phyloP scores from a whole-genome alignment of 306 rosid species.

The Malus sieversii region DNA sequence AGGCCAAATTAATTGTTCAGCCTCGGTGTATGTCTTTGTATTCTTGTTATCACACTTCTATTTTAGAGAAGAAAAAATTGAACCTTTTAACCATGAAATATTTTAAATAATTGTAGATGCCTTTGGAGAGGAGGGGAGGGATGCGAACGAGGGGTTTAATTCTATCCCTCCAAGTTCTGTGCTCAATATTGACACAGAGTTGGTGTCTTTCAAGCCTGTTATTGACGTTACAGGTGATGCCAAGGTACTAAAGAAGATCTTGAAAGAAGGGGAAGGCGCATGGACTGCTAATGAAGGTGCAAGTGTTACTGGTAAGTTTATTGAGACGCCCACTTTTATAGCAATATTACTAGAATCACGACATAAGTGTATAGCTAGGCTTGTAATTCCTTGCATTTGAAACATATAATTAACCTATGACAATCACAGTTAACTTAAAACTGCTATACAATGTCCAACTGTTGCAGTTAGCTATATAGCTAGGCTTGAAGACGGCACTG shows the following conservation, averaged over 20 bases:
- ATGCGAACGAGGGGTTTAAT: conserved; percentile 28
- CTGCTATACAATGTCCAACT: not conserved
- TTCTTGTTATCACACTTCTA: conserved; percentile 12
- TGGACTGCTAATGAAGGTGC: conserved; percentile 55
- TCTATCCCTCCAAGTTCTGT: conserved; percentile 40
- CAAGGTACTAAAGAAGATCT: conserved; percentile 57
- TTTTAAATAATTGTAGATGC: conserved; percentile 38
- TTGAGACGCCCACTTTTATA: not conserved
- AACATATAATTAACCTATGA: not conserved
- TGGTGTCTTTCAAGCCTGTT: conserved; percentile 61
- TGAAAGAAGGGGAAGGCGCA: conserved; percentile 58
- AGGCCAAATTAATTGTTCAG: conserved; percentile 59
- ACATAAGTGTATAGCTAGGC: too few relatives aligned
- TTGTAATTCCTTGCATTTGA: not conserved
- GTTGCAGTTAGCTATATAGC: conserved; percentile 49
- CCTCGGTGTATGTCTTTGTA: conserved; percentile 47
- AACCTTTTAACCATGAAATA: not conserved
- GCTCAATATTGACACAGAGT: conserved; percentile 45
- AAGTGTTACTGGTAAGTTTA: conserved; percentile 47
- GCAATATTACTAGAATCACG: not conserved
- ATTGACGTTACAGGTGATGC: conserved; percentile 57
- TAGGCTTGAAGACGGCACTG: conserved; percentile 54
- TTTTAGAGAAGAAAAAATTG: not conserved
- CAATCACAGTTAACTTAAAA: not conserved
- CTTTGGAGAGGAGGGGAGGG: conserved; percentile 42